Percentiles rank a stretch among this genome's conserved stretches.
phyloP scores from a whole-genome alignment of 805 yeast genomes.

The Starmerella stigmatis region DNA sequence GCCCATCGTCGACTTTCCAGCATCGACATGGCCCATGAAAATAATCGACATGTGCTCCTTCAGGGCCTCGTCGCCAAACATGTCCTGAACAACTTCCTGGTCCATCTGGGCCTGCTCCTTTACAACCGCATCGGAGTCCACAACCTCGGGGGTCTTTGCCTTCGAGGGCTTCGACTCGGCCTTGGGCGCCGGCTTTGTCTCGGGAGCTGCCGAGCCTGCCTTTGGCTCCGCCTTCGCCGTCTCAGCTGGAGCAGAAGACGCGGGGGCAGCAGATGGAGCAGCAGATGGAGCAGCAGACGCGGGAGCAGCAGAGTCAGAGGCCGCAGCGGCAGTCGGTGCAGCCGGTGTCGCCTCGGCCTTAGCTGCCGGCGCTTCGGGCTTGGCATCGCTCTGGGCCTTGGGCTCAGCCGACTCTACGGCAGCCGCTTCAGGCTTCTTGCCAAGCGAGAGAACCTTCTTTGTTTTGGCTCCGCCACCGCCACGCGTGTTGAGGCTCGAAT shows the following conservation, averaged over 20 bases:
- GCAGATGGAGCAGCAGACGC: too few relatives aligned
- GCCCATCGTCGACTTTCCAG: constrained; percentile 99
- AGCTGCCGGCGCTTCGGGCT: too few relatives aligned
- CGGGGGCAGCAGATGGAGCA: too few relatives aligned
- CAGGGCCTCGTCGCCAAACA: constrained; percentile 53
- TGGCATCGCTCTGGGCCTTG: too few relatives aligned
- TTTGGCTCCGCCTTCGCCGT: neutral
- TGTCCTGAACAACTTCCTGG: constrained; percentile 75
- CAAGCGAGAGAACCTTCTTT: constrained; percentile 24
- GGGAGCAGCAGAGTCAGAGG: too few relatives aligned
- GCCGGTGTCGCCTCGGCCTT: too few relatives aligned
- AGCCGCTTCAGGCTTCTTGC: constrained; percentile 14
- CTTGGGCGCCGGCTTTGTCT: neutral
- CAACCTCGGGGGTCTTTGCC: constrained; percentile 12
- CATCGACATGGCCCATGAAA: constrained; percentile 99
- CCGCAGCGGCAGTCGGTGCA: too few relatives aligned
- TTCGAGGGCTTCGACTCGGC: neutral
- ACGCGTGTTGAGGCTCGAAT: constrained; percentile 24
- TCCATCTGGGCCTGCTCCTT: constrained; percentile 32
- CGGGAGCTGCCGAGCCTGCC: neutral
- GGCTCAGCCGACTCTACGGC: too few relatives aligned
- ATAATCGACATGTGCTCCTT: constrained; percentile 94
- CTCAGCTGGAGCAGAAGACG: too few relatives aligned
- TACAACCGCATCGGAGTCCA: constrained; percentile 24
- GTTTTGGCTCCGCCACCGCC: constrained; percentile 9